These are phyloP conservation scores for Ustilago cynodontis DNA, from an alignment of 1,284 basidiomycete genomes.

Conservation along the genomic window DNA sequence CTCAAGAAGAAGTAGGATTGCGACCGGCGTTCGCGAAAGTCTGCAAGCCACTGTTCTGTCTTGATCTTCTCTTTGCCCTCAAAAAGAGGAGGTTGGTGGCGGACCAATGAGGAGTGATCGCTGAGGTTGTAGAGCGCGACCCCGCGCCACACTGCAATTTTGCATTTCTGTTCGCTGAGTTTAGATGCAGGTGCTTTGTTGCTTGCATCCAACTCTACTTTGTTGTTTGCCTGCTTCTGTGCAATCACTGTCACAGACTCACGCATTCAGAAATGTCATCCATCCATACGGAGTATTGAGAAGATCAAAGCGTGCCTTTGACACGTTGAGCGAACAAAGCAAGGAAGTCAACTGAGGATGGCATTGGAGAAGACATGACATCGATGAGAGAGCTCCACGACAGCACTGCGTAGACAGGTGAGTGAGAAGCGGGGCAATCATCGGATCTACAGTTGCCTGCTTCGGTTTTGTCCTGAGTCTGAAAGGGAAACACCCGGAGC, in stretches of 20 bases:
- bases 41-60: neutral
- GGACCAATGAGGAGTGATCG: neutral
- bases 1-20: neutral
- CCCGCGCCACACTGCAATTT: conserved; percentile 1
- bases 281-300: no score
- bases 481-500: neutral
- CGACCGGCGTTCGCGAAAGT: no score
- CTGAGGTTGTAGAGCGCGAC: neutral
- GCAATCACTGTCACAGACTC: neutral
- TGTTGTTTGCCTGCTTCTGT: neutral
- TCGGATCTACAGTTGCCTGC: neutral
- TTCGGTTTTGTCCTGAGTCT: neutral
- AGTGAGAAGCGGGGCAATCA: conserved; percentile 6
- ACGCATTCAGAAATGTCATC: neutral
- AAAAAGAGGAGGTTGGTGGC: neutral
- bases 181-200: neutral
- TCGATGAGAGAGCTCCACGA: neutral
- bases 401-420: neutral
- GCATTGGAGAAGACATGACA: neutral
- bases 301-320: neutral
- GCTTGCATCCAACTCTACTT: conserved; percentile 1
- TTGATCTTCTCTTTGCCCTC: neutral
- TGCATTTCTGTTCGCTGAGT: neutral
- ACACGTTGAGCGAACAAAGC: neutral
- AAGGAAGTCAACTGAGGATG: neutral